phyloP scores from a whole-genome alignment of 176 grass and related monocot genomes.

The Areca catechu region DNA sequence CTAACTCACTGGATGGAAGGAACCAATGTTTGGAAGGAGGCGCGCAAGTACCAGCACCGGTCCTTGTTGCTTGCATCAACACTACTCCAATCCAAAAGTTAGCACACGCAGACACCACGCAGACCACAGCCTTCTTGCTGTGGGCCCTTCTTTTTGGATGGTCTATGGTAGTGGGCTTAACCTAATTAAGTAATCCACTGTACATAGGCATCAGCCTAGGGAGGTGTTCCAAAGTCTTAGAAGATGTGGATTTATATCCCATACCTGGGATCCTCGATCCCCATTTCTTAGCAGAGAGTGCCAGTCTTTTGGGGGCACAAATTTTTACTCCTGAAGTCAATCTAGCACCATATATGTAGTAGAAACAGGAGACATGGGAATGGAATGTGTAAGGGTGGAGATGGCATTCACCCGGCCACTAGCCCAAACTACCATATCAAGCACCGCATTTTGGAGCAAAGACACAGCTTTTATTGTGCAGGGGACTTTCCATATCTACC shows the following conservation, averaged over 20 bases:
- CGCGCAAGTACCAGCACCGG: too few species aligned
- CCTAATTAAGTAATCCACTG: not conserved
- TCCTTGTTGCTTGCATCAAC: too few species aligned
- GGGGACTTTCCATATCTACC: conserved; percentile 26
- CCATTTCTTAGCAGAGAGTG: conserved; percentile 9
- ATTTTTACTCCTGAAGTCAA: conserved; percentile 30
- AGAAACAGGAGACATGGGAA: conserved; percentile 24
- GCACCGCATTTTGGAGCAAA: conserved; percentile 11
- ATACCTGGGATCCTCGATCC: conserved; percentile 27
- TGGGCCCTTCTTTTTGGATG: too few species aligned
- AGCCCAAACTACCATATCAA: conserved; percentile 16
- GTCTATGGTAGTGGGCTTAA: not conserved
- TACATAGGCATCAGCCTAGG: conserved; percentile 36
- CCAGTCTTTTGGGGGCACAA: conserved; percentile 19
- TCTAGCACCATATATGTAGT: conserved; percentile 33
- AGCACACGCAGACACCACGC: too few species aligned
- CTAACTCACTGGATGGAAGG: conserved; percentile 12
- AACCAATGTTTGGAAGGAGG: too few species aligned
- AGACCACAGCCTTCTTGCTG: too few species aligned
- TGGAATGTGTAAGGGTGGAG: conserved; percentile 16
- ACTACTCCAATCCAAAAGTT: too few species aligned
- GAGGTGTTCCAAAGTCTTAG: conserved; percentile 19
- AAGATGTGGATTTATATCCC: not conserved
- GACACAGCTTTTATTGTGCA: conserved; percentile 32
- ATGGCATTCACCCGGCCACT: conserved; percentile 30